Evolutionary conservation across 192 early-diverging fungal species (phyloP), one percentile per base, ranked within the genome.

Genomic region (Entomortierella lignicola): DNA sequence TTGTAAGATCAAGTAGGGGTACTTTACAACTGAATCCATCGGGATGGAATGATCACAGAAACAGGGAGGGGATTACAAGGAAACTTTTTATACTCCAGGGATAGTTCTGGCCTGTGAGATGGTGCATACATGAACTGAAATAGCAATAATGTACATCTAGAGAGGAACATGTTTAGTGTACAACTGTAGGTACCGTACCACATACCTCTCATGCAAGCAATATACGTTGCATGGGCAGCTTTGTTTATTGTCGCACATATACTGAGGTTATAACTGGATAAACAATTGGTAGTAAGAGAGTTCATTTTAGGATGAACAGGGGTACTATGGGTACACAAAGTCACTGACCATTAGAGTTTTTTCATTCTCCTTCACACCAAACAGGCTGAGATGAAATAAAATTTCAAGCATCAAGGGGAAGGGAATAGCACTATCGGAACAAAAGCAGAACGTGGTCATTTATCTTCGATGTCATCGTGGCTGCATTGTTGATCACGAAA

Each of bases 181-280:
- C 34, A n/a, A n/a, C n/a, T n/a, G n/a, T 37, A 37, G 34, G 34
- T 37, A 10, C 34, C 34, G 34, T 37, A 10, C 34, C 34, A 37
- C 34, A 37, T 37, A 37, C 20, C 39, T 39, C 6, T 59, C 39
- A 59, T 59, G 57, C 57, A 59, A 42, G 57, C 39, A 59, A 59
- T 59, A 59, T 59, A 59, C 39, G 57, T 59, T 59, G 57, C 57
- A 59, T 59, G 4, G 39, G 34, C 44, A 12, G 20, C 44, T 20
- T 27, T 54, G n/a, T 27, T 54, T 54, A 23, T 54, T 47, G n/a
- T n/a, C n/a, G n/a, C 20, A 20, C 20, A 12, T 47, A 5, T 15
- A 20, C 20, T 47, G 20, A 11, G 15, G 20, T 20, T 12, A 5
- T 20, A 47, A 15, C 2, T 12, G 44, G 15, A 47, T n/a, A 47